phyloP scores from a whole-genome alignment of 2,329 filamentous ascomycete species.

The Colletotrichum eleusines region DNA sequence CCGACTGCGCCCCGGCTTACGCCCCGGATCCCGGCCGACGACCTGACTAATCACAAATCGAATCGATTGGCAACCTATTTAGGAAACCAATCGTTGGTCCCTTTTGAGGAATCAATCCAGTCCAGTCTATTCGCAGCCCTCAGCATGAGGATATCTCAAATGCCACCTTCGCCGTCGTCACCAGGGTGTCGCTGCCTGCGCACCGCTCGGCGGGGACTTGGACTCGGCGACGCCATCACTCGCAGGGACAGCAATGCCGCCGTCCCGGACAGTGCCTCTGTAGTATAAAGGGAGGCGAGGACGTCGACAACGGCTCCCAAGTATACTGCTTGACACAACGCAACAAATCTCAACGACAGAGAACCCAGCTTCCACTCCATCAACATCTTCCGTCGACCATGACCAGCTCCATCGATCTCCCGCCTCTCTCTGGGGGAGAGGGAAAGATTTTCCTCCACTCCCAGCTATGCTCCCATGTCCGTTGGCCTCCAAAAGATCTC shows the following conservation, averaged over 20 bases:
- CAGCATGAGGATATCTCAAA: neutral
- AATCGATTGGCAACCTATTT: conserved; percentile 1
- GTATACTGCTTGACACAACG: neutral
- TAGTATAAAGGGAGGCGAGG: neutral
- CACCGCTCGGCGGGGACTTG: neutral
- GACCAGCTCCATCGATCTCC: conserved; percentile 28
- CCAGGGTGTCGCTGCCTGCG: neutral
- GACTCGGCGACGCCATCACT: neutral
- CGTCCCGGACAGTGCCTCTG: too few relatives aligned
- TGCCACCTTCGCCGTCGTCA: neutral
- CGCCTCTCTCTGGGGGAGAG: neutral
- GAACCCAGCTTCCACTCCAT: neutral
- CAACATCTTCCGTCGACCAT: conserved; percentile 3
- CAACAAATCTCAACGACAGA: neutral
- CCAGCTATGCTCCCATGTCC: conserved; percentile 45
- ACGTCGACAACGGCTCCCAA: too few relatives aligned
- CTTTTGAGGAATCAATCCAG: neutral
- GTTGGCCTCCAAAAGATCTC: conserved; percentile 42
- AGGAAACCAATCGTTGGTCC: neutral
- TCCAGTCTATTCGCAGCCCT: too few relatives aligned
- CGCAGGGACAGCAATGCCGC: neutral
- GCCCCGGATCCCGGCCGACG: neutral
- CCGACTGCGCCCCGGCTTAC: neutral
- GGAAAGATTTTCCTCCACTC: conserved; percentile 45
- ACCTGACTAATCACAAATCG: too few relatives aligned